Evolutionary conservation across 805 yeast genomes (phyloP).

Genomic region (Candida berthetii): DNA sequence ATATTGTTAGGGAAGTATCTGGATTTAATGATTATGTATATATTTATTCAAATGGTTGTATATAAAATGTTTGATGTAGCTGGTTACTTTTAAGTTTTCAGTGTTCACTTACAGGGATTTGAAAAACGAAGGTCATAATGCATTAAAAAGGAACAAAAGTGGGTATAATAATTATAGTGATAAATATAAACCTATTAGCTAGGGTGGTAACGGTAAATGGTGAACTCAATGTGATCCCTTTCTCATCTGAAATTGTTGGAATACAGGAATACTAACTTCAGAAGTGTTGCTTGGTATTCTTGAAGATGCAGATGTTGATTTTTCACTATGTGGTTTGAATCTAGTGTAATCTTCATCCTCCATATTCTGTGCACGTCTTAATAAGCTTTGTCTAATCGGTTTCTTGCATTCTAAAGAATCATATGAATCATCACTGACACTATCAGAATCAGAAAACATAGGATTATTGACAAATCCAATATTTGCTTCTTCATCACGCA

Average conservation of each 20-base stretch:
- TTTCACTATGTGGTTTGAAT: background rate
- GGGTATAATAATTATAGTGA: no score
- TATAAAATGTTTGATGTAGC: background rate
- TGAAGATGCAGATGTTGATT: background rate
- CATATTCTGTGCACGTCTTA: slow-evolving; percentile 2
- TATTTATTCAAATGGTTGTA: background rate
- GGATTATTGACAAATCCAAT: no score
- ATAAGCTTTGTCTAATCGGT: background rate
- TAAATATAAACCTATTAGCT: no score
- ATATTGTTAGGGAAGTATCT: no score
- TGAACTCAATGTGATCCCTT: background rate
- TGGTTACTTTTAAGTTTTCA: no score
- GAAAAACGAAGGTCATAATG: no score
- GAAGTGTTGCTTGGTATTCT: background rate
- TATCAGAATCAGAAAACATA: background rate
- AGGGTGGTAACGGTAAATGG: no score
- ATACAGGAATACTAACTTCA: background rate
- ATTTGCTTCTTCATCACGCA: background rate
- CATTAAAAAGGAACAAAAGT: background rate
- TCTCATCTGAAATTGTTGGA: background rate
- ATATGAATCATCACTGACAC: background rate
- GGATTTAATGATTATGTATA: background rate
- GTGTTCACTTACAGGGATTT: no score
- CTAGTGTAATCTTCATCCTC: slow-evolving; percentile 1
- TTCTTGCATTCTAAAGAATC: no score